phyloP scores from a whole-genome alignment of 306 rosid genomes.

The Sophora flavescens region DNA sequence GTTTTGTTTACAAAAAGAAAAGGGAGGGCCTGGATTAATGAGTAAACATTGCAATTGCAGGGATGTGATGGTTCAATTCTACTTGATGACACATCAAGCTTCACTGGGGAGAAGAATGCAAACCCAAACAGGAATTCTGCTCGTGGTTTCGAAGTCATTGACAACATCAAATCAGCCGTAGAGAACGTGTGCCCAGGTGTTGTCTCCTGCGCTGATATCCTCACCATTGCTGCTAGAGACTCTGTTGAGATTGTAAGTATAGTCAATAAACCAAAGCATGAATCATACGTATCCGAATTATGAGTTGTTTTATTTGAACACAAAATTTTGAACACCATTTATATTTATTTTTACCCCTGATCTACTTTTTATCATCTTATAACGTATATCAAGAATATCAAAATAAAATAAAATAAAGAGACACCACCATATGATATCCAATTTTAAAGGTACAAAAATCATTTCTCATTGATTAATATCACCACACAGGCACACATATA shows the following conservation, averaged over 20 bases:
- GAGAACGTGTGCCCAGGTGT: slow-evolving; percentile 81
- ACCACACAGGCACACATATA: no score
- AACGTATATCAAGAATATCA: no score
- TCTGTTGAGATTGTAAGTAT: slow-evolving; percentile 68
- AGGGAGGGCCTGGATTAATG: not conserved
- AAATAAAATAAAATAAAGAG: no score
- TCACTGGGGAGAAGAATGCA: slow-evolving; percentile 87
- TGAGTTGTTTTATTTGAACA: no score
- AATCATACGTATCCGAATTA: not conserved
- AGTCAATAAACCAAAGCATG: not conserved
- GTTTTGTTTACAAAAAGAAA: not conserved
- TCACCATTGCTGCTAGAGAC: slow-evolving; percentile 77
- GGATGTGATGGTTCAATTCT: slow-evolving; percentile 94
- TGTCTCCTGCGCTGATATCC: slow-evolving; percentile 89
- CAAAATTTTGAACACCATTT: no score
- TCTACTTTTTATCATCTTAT: no score
- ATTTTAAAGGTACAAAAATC: no score
- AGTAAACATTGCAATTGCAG: slow-evolving; percentile 42
- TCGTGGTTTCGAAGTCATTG: slow-evolving; percentile 81
- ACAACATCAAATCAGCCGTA: slow-evolving; percentile 75
- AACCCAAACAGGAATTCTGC: slow-evolving; percentile 76
- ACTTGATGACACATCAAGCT: slow-evolving; percentile 80
- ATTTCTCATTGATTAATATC: no score
- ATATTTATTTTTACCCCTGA: no score
- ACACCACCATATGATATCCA: no score